A percentile compares a stretch with the other conserved stretches of the same genome.
phyloP scores from a whole-genome alignment of 371 early-diverging fungal species.

The Mortierella sp. region DNA sequence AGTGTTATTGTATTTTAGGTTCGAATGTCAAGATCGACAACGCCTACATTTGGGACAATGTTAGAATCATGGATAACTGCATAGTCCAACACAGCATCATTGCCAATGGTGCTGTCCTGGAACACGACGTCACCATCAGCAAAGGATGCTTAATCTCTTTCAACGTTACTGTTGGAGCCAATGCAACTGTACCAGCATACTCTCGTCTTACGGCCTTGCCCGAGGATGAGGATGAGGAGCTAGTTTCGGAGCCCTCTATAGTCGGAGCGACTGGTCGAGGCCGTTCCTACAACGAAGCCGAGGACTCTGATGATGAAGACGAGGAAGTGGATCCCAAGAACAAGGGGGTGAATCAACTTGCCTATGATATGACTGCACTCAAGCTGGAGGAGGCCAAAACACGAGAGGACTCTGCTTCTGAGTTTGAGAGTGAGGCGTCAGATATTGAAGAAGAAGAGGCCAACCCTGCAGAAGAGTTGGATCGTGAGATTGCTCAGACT shows the following conservation, averaged over 20 bases:
- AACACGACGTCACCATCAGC: slow-evolving; percentile 72
- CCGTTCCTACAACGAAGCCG: slow-evolving; percentile 59
- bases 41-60: slow-evolving; percentile 89
- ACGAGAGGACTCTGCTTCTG: slow-evolving; percentile 45
- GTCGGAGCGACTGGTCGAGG: slow-evolving; percentile 72
- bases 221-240: slow-evolving; percentile 60
- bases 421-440: slow-evolving; percentile 54
- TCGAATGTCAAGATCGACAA: slow-evolving; percentile 81
- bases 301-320: slow-evolving; percentile 58
- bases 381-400: slow-evolving; percentile 4
- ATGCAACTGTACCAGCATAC: slow-evolving; percentile 74
- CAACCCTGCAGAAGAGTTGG: slow-evolving; percentile 74
- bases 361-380: slow-evolving; percentile 27
- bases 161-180: slow-evolving; percentile 79
- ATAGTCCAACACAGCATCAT: slow-evolving; percentile 77
- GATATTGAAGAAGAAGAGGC: slow-evolving; percentile 65
- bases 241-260: slow-evolving; percentile 52
- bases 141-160: slow-evolving; percentile 81
- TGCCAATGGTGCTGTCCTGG: slow-evolving; percentile 76
- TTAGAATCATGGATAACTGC: slow-evolving; percentile 76
- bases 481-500: slow-evolving; percentile 83
- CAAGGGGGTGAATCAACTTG: slow-evolving; percentile 46
- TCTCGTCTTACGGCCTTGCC: slow-evolving; percentile 74
- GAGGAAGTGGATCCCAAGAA: slow-evolving; percentile 59
- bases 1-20: slow-evolving; percentile 35